These are phyloP conservation scores for Reticulascus tulasneorum DNA, from an alignment of 2,329 filamentous ascomycete genomes.

Conservation along the genomic window DNA sequence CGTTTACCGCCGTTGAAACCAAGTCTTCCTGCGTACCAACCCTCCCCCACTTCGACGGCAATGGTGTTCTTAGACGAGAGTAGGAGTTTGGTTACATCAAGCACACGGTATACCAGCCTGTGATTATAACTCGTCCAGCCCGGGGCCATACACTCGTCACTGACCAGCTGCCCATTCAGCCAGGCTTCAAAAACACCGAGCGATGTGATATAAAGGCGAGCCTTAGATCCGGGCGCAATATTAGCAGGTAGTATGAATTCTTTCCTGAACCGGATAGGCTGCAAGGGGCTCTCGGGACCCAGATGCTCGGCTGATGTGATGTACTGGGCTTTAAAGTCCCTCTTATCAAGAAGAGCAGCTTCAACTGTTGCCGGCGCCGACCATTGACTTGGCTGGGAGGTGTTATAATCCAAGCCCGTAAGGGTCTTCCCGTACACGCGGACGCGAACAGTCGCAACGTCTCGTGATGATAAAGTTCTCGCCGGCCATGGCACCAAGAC, in stretches of 20 bases:
- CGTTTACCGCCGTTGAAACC: slow-evolving; percentile 21
- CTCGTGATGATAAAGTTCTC: slow-evolving; percentile 20
- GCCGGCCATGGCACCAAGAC: slow-evolving; percentile 13
- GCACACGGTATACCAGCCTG: slow-evolving; percentile 38
- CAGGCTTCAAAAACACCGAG: slow-evolving; percentile 32
- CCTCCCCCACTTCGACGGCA: slow-evolving; percentile 44
- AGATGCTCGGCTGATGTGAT: slow-evolving; percentile 2
- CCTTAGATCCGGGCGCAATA: slow-evolving; percentile 2
- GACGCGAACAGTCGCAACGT: slow-evolving; percentile 23
- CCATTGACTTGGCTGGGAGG: slow-evolving; percentile 2
- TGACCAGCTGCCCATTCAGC: slow-evolving; percentile 31
- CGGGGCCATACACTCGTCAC: slow-evolving; percentile 30
- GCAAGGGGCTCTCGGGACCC: slow-evolving; percentile 2
- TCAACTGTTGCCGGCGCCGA: slow-evolving; percentile 5
- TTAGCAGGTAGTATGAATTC: slow-evolving; percentile 1
- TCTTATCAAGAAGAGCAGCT: slow-evolving; percentile 1
- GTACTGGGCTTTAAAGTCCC: slow-evolving; percentile 6
- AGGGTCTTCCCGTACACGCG: slow-evolving; percentile 18
- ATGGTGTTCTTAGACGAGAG: slow-evolving; percentile 31
- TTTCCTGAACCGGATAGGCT: slow-evolving; percentile 9
- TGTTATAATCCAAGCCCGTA: neutral
- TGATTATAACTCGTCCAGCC: slow-evolving; percentile 42
- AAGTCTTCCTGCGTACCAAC: slow-evolving; percentile 45
- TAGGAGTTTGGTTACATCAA: slow-evolving; percentile 35
- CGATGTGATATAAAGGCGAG: slow-evolving; percentile 30